phyloP scores from a whole-genome alignment of 2,329 filamentous ascomycete species.

The Dothideomycetes sp. region DNA sequence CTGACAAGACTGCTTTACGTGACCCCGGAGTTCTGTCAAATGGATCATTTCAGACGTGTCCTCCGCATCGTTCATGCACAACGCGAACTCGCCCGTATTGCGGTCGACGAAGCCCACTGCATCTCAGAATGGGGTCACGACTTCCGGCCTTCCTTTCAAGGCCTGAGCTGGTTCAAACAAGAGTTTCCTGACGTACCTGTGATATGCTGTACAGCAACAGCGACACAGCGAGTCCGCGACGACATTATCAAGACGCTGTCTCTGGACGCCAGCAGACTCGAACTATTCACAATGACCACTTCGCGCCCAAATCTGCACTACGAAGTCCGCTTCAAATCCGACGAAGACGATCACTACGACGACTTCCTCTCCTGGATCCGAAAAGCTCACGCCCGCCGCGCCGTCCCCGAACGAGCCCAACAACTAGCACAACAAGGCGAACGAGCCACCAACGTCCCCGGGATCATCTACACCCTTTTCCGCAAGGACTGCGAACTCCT shows the following conservation, averaged over 20 bases:
- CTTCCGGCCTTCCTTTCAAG: slow-evolving; percentile 86
- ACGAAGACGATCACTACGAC: slow-evolving; percentile 50
- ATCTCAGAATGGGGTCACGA: slow-evolving; percentile 98
- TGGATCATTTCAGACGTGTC: slow-evolving; percentile 63
- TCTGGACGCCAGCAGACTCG: slow-evolving; percentile 52
- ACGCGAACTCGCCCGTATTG: slow-evolving; percentile 74
- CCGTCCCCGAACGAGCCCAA: slow-evolving; percentile 41
- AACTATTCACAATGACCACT: slow-evolving; percentile 72
- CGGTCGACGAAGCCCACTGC: slow-evolving; percentile 90
- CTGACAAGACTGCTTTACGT: slow-evolving; percentile 78
- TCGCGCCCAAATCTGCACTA: slow-evolving; percentile 80
- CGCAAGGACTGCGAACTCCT: slow-evolving; percentile 65
- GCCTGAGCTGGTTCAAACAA: slow-evolving; percentile 73
- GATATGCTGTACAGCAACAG: slow-evolving; percentile 87
- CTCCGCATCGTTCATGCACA: slow-evolving; percentile 66
- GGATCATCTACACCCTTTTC: slow-evolving; percentile 71
- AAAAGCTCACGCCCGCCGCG: slow-evolving; percentile 58
- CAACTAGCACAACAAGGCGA: slow-evolving; percentile 44
- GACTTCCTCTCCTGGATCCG: slow-evolving; percentile 71
- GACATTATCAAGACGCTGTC: slow-evolving; percentile 64
- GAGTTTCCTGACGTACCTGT: slow-evolving; percentile 78
- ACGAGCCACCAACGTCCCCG: slow-evolving; percentile 54
- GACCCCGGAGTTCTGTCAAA: slow-evolving; percentile 78
- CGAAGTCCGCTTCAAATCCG: slow-evolving; percentile 72
- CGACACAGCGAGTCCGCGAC: slow-evolving; percentile 66